Percentiles rank a stretch among this genome's conserved stretches.
These are phyloP conservation scores for Aspergillus sclerotioniger DNA, from an alignment of 495 filamentous ascomycete species.

Conservation along the genomic window DNA sequence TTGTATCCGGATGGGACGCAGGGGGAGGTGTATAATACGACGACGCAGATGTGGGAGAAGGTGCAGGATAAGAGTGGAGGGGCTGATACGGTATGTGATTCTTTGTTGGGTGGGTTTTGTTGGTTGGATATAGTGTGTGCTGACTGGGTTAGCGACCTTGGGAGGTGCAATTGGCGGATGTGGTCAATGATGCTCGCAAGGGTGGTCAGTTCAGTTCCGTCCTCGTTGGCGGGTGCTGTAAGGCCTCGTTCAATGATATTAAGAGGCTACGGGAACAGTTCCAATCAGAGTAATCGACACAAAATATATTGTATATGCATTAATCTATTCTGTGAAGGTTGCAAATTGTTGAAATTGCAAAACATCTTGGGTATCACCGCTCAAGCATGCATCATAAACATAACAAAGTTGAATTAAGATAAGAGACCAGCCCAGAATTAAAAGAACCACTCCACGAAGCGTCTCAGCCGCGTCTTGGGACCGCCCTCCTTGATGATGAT, in stretches of 20 bases:
- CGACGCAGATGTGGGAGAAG: slow-evolving; percentile 54
- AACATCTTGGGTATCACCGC: slow-evolving; percentile 11
- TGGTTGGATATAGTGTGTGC: not conserved
- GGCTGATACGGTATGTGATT: slow-evolving; percentile 24
- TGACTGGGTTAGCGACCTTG: slow-evolving; percentile 36
- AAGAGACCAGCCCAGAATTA: slow-evolving; percentile 8
- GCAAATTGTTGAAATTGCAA: not conserved
- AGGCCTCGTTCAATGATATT: slow-evolving; percentile 52
- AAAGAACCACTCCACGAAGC: slow-evolving; percentile 33
- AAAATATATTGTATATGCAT: not conserved
- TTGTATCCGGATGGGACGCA: slow-evolving; percentile 69
- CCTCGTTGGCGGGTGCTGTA: slow-evolving; percentile 63
- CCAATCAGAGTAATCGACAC: not conserved
- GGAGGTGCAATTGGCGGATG: slow-evolving; percentile 44
- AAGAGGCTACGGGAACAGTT: slow-evolving; percentile 38
- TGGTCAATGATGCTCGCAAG: slow-evolving; percentile 38
- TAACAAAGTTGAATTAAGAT: not conserved
- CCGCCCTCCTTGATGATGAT: slow-evolving; percentile 22
- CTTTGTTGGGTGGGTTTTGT: not conserved
- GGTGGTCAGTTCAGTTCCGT: slow-evolving; percentile 47
- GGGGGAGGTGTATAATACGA: slow-evolving; percentile 63
- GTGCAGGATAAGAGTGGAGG: not conserved
- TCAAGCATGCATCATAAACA: slow-evolving; percentile 19
- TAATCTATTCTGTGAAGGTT: not conserved
- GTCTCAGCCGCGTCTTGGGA: slow-evolving; percentile 22